Base-by-base conservation (phyloP, 179 eudicot species). In the Silene noctiflora region DNA sequence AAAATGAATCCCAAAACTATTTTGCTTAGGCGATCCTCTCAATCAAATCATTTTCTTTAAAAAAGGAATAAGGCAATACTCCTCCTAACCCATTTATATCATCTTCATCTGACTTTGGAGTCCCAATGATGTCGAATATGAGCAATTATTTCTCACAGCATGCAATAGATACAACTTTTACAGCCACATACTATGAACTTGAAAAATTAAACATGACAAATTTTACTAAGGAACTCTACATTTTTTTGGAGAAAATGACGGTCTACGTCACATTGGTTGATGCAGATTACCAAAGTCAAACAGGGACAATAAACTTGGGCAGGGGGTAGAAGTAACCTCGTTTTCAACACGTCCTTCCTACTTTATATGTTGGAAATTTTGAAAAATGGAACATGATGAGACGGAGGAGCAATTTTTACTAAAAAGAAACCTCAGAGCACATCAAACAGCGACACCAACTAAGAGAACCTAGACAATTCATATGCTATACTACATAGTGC, bases 401-500 rank as follows among this genome's bases (percentile, higher is more conserved):
- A 51, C 5, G 4, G 58, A 51, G 58, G 58, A 51, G 58, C 58
- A 61, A 61, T 12, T 19, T 61, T 61, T 22, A 61, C 29, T 9
- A 61, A 25, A 61, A 19, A 65, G 29, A 65, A 65, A 65, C 16
- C 69, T 27, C 69, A 65, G 19, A 25, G 69, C 69, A 65, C 42
- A 4, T 14, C 44, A 65, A 16, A 65, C 42, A 19, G 10, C 29
- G 27, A 27, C 39, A 64, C 27, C 68, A 64, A 27, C 70, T 31
- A 31, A 6, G 70, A 67, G 21, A 67, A 67, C 48, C 42, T 39
- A 67, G 31, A 19, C 21, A 67, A 67, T 17, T 35, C 22, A 44
- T 67, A 65, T 65, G 39, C 8, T 65, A 10, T 16, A 65, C 66
- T 62, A 10, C 16, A 24, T 21, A 62, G 14, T 62, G 33, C 66